Base-by-base conservation (phyloP, 257 asterid genomes). In the Craterostigma plantagineum region DNA sequence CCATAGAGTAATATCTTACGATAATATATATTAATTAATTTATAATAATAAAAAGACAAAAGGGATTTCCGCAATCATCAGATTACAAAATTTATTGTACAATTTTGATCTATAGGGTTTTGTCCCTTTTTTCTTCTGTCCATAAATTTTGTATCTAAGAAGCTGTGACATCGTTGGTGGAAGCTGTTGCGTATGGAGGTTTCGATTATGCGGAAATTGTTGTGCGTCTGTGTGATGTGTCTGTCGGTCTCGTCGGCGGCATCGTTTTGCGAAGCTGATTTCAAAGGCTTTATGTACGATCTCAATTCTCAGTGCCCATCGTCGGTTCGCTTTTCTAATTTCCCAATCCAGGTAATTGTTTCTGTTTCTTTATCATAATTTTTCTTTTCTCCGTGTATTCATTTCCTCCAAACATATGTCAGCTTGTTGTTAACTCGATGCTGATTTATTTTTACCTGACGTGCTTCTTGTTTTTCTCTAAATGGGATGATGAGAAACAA, bases 231-330 rank as follows among this genome's bases (percentile, higher is more conserved):
- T 43, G 47, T 63, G 14, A 35, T 51, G 33, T n/a, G 56, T 57
- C 62, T 8, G 15, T 46, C 65, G 34, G 66, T 63, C 55, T 23
- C 45, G 59, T 38, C 66, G 60, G 45, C 44, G 34, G 34, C 45
- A 35, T 37, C 33, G 7, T 18, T 46, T 38, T 66, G 67, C 57
- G 43, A 34, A 13, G 57, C 43, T 45, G 56, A 56, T 55, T 56
- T 49, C 64, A 48, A 48, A 51, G 42, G 63, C 11, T 68, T 72
- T 46, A 57, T 62, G 41, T 56, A 55, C 73, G 69, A 65, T 72
- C 68, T 72, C 63, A 65, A 56, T 35, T 65, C 58, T 9, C 81
- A 62, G 73, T 72, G 74, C 57, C 75, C 75, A 34, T 44, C 49
- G 33, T 12, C 55, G 47, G 23, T 38, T 51, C 64, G 62, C 13